Percentiles rank a stretch among this genome's conserved stretches.
These are phyloP conservation scores for Debaryomyces udenii DNA, from an alignment of 1,139 yeast species.

Conservation along the genomic window DNA sequence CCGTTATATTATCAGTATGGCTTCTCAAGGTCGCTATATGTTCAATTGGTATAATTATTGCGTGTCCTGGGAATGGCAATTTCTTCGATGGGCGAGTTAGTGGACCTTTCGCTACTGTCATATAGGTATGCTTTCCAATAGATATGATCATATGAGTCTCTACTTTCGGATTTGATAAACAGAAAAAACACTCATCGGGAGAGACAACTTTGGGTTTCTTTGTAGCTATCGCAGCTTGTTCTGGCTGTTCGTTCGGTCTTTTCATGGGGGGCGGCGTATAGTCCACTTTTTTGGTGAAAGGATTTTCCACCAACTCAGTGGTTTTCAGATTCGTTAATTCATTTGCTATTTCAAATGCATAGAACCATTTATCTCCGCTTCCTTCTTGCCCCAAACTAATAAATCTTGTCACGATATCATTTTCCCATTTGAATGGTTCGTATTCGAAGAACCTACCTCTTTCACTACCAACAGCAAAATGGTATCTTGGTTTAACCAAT, in stretches of 20 bases:
- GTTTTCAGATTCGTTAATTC: constrained; percentile 15
- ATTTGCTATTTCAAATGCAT: constrained; percentile 58
- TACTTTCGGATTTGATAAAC: constrained; percentile 77
- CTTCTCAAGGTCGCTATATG: constrained; percentile 57
- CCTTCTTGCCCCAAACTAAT: constrained; percentile 66
- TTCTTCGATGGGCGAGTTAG: constrained; percentile 52
- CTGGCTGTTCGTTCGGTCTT: constrained; percentile 17
- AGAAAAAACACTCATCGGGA: constrained; percentile 75
- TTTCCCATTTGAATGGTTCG: constrained; percentile 59
- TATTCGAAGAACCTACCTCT: constrained; percentile 56
- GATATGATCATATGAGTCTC: constrained; percentile 82
- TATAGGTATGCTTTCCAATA: constrained; percentile 65
- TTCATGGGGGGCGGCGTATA: constrained; percentile 9
- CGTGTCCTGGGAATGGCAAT: constrained; percentile 75
- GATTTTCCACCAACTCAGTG: constrained; percentile 35
- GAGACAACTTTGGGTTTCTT: constrained; percentile 41
- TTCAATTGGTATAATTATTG: constrained; percentile 77
- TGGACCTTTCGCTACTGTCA: constrained; percentile 90
- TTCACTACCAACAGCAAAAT: constrained; percentile 58
- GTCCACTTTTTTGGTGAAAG: constrained; percentile 27
- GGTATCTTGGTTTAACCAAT: constrained; percentile 59
- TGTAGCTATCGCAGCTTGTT: constrained; percentile 14
- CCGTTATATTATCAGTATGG: constrained; percentile 18
- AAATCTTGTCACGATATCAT: constrained; percentile 53
- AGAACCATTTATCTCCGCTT: constrained; percentile 65